phyloP scores from a whole-genome alignment of 2,329 filamentous ascomycete genomes.

The Elsinoe australis region DNA sequence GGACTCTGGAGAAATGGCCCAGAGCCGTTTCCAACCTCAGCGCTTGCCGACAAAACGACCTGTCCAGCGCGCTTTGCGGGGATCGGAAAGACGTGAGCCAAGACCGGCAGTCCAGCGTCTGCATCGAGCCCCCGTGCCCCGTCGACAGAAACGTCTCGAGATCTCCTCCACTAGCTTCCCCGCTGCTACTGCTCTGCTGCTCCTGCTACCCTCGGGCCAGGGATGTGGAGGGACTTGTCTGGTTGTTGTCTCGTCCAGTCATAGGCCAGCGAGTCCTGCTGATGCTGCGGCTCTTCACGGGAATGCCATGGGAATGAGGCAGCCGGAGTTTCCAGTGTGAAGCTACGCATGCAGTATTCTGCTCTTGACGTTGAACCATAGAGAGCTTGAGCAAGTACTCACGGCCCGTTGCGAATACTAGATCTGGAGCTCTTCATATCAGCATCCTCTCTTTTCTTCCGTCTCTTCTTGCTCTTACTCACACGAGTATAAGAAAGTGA shows the following conservation, averaged over 20 bases:
- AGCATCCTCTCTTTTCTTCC: neutral
- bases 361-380: no score
- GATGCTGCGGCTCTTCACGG: conserved; percentile 3
- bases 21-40: conserved; percentile 14
- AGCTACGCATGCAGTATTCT: no score
- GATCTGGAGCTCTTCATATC: no score
- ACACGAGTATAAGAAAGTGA: no score
- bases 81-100: neutral
- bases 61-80: neutral
- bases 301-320: neutral
- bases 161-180: conserved; percentile 10
- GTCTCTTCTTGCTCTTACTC: neutral
- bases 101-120: conserved; percentile 16
- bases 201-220: neutral
- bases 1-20: conserved; percentile 4
- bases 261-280: no score
- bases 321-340: neutral
- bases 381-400: neutral
- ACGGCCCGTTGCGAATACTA: neutral
- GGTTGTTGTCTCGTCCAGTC: no score
- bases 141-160: no score
- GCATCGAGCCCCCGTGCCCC: no score
- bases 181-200: no score
- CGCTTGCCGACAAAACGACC: neutral
- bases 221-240: conserved; percentile 4